phyloP scores from a whole-genome alignment of 2,329 filamentous ascomycete species.

The Pseudocercospora vitis region DNA sequence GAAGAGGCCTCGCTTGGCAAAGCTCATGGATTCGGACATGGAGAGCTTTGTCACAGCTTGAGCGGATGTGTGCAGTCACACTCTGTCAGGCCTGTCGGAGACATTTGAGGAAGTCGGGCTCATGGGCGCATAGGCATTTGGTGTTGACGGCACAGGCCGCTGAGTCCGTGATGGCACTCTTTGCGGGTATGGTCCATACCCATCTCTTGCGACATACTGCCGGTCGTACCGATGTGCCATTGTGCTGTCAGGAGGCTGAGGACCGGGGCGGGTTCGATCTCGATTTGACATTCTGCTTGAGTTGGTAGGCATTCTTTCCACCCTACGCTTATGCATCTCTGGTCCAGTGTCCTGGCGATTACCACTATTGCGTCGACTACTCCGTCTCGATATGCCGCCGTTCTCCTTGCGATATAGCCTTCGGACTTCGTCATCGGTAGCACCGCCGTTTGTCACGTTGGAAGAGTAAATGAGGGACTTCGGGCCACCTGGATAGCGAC shows the following conservation, averaged over 20 bases:
- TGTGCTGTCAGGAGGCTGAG: no score
- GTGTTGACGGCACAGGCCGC: conserved; percentile 4
- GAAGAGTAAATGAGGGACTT: conserved; percentile 40
- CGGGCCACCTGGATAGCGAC: conserved; percentile 40
- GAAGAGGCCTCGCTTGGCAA: no score
- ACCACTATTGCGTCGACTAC: conserved; percentile 9
- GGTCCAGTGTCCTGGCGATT: not conserved
- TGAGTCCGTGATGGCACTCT: conserved; percentile 1
- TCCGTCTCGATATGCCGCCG: conserved; percentile 10
- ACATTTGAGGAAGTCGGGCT: not conserved
- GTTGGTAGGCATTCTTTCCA: conserved; percentile 5
- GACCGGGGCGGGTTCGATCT: not conserved
- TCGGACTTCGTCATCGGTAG: conserved; percentile 36
- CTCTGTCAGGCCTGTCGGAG: not conserved
- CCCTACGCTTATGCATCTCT: conserved; percentile 7
- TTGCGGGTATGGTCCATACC: not conserved
- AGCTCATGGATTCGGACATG: no score
- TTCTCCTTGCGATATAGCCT: conserved; percentile 33
- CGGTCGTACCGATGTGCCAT: not conserved
- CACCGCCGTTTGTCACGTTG: conserved; percentile 42
- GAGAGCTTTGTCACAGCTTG: not conserved
- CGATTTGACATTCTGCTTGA: conserved; percentile 6
- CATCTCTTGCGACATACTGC: conserved; percentile 1
- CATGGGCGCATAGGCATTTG: not conserved
- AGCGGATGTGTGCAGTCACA: not conserved